Evolutionary conservation across 345 rosid genomes (phyloP).

Genomic region (Bretschneidera sinensis): DNA sequence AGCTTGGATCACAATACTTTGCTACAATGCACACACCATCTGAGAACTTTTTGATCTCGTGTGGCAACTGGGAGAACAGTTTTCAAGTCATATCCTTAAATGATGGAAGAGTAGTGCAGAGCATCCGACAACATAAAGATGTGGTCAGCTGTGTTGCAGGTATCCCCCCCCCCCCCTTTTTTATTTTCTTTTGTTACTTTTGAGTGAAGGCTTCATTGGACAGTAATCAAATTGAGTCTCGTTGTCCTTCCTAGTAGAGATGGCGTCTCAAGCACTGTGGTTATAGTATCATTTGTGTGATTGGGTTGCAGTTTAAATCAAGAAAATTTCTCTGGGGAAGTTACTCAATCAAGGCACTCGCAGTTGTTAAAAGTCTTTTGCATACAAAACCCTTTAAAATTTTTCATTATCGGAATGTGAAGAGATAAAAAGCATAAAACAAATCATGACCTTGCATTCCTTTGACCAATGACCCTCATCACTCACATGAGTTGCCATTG

Average conservation of each 20-base stretch:
- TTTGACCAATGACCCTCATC: no score
- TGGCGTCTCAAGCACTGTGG: not conserved
- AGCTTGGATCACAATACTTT: conserved; percentile 82
- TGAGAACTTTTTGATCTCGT: conserved; percentile 80
- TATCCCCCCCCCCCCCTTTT: conserved; percentile 15
- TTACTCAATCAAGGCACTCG: not conserved
- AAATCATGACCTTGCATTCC: no score
- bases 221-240: no score
- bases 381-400: not conserved
- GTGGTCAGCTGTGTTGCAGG: conserved; percentile 99
- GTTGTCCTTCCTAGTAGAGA: not conserved
- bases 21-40: conserved; percentile 61
- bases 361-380: not conserved
- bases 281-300: not conserved
- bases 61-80: conserved; percentile 99
- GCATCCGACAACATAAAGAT: conserved; percentile 91
- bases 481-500: no score
- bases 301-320: not conserved
- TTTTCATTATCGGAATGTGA: no score
- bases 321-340: not conserved
- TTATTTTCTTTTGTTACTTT: no score
- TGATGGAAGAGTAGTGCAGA: conserved; percentile 95
- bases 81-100: conserved; percentile 79
- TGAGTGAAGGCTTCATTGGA: not conserved
- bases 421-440: no score